Conservation (phyloP, 78 protist species). For the Ministeria vibrans region DNA sequence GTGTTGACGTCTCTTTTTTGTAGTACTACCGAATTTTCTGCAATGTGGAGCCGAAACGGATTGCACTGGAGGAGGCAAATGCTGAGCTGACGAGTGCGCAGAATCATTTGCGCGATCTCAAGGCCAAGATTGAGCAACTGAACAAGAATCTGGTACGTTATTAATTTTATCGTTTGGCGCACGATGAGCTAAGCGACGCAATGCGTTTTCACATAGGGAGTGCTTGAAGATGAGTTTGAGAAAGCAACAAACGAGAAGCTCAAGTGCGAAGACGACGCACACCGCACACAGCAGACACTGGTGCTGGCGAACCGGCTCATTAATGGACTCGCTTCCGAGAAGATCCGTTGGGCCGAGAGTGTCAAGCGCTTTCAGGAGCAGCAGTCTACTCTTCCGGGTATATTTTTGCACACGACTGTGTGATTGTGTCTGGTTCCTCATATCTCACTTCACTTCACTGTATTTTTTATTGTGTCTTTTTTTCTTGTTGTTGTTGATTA, state of each 20-base stretch:
- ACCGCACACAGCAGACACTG: constrained; percentile 30
- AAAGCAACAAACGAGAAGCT: constrained; percentile 47
- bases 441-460: too few species aligned
- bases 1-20: constrained; percentile 12
- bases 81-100: constrained; percentile 27
- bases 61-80: constrained; percentile 44
- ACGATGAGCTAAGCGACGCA: too few species aligned
- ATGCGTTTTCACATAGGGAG: too few species aligned
- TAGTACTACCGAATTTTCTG: constrained; percentile 40
- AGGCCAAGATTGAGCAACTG: constrained; percentile 18
- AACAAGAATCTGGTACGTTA: constrained; percentile 19
- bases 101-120: constrained; percentile 10
- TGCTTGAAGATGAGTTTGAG: constrained; percentile 28
- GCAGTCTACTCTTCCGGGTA: constrained; percentile 40
- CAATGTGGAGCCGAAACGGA: constrained; percentile 63
- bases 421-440: too few species aligned
- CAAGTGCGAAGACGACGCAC: constrained; percentile 34
- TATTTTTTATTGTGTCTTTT: too few species aligned
- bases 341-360: constrained; percentile 58
- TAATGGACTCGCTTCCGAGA: constrained; percentile 65
- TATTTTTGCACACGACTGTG: too few species aligned
- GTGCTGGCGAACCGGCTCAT: constrained; percentile 68
- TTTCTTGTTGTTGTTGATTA: too few species aligned
- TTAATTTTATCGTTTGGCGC: too few species aligned
- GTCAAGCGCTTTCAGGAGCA: constrained; percentile 14